These are phyloP conservation scores for Tricholoma saponaceum DNA, from an alignment of 768 basidiomycete genomes.

Conservation along the genomic window DNA sequence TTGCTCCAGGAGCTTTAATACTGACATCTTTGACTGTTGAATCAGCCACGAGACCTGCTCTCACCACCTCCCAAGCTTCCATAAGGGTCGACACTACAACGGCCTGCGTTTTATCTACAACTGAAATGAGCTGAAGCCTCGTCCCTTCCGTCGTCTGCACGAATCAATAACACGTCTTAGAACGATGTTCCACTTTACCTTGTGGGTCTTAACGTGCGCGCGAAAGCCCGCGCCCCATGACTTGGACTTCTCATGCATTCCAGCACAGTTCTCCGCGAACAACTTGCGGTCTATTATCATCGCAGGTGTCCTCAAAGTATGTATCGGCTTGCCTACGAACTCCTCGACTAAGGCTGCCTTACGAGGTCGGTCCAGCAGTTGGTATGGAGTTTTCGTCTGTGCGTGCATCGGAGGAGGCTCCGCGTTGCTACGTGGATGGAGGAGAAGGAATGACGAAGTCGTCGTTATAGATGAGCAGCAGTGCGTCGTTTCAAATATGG, in stretches of 20 bases:
- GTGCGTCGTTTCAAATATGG: too few relatives aligned
- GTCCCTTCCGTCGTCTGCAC: conserved; percentile 72
- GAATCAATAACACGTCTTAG: conserved; percentile 5
- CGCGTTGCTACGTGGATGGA: neutral
- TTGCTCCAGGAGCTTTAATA: conserved; percentile 3
- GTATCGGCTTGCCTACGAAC: conserved; percentile 55
- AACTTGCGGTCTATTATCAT: conserved; percentile 70
- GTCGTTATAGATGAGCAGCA: too few relatives aligned
- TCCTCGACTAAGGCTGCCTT: conserved; percentile 47
- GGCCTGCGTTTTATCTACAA: conserved; percentile 48
- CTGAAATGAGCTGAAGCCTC: conserved; percentile 59
- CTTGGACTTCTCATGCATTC: conserved; percentile 64
- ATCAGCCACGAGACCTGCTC: conserved; percentile 64
- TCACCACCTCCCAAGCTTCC: conserved; percentile 76
- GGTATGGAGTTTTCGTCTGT: conserved; percentile 46
- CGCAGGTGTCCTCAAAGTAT: conserved; percentile 68
- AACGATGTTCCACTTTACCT: conserved; percentile 37
- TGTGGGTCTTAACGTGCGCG: conserved; percentile 84
- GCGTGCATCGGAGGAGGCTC: conserved; percentile 8
- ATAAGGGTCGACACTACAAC: conserved; percentile 80
- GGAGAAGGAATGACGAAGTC: neutral
- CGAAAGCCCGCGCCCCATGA: conserved; percentile 71
- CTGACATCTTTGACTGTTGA: conserved; percentile 76
- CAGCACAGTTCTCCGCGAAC: conserved; percentile 70
- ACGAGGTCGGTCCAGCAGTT: conserved; percentile 34